Evolutionary conservation across 192 early-diverging fungal species (phyloP), one percentile per base, ranked within the genome.

Genomic region (Geosiphon pyriformis): DNA sequence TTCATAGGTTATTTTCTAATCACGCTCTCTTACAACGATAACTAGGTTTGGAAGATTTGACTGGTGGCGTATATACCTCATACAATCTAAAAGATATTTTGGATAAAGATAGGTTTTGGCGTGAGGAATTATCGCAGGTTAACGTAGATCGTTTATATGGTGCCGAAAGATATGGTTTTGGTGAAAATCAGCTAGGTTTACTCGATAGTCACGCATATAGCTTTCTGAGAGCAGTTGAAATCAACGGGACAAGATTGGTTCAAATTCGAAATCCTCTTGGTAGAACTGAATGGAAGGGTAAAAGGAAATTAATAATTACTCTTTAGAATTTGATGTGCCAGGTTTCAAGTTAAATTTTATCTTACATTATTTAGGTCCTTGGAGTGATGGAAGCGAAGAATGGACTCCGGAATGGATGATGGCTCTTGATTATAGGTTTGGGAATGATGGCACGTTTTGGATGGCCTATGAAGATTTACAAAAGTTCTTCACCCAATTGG

Each of bases 241-340:
- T 58, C 20, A 50, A 83, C 20, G 79, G 74, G 18, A 72, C 66
- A 27, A 56, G 32, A 56, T 18, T 56, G 1, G 3, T 56, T 27
- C 1, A 71, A 73, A 55, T 79, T 73, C 64, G 81, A 29, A 83
- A 83, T n/a, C 82, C 82, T 53, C 74, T 72, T 73, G 82, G 82
- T 2, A 61, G 72, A 26, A 53, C 73, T 15, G 82, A 83, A 53
- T 83, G 82, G 81, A 81, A 74, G n/a, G 82, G 82, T 4, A 66
- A n/a, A n/a, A n/a, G n/a, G n/a, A 67, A n/a, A n/a, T 49, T 49
- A 3, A 20, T 22, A 20, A 20, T 4, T 20, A 49, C 2, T 49
- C 22, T 4, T 20, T 49, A 20, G 10, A 7, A 20, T 49, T 20
- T 49, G 22, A 49, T 49, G 18, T 20, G 22, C 22, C 22, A 49